Base-by-base conservation (phyloP, 139 green algal genomes). In the Micractinium sp. region DNA sequence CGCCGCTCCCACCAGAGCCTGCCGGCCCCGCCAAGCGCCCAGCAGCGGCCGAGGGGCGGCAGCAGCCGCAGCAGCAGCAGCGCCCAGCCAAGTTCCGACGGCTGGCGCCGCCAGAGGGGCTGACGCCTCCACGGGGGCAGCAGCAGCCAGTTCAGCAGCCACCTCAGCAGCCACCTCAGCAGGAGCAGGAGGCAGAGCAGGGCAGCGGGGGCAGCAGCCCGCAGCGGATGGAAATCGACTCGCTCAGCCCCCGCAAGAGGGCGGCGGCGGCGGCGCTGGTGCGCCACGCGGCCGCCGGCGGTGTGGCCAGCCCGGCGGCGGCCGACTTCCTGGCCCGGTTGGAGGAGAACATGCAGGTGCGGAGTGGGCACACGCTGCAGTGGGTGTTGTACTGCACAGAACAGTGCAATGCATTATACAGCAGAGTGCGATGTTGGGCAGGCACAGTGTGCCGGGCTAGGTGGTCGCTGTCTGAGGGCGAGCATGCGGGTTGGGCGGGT, bases 341-440 rank as follows among this genome's bases (percentile, higher is more conserved):
- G 47, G 85, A 92, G 53, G 78, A 84, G 75, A 90, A 88, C 29
- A 92, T 93, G 88, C 39, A 93, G 61, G 61, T 81, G 78, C 63
- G 78, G 39, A 14, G 73, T n/a, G 73, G 60, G 14, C n/a, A n/a
- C n/a, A n/a, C n/a, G n/a, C n/a, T n/a, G n/a, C n/a, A n/a, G n/a
- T n/a, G n/a, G n/a, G n/a, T n/a, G n/a, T n/a, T n/a, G n/a, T n/a
- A n/a, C n/a, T n/a, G n/a, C n/a, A n/a, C n/a, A n/a, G n/a, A n/a
- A n/a, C n/a, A n/a, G n/a, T n/a, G n/a, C n/a, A n/a, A n/a, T n/a
- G n/a, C n/a, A n/a, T n/a, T n/a, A n/a, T n/a, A n/a, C n/a, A n/a
- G n/a, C n/a, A n/a, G n/a, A n/a, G n/a, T n/a, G n/a, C n/a, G n/a
- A n/a, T n/a, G n/a, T n/a, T n/a, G n/a, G n/a, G n/a, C n/a, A n/a